Evolutionary conservation across 257 asterid genomes (phyloP).

Genomic region (Knoxia roxburghii): DNA sequence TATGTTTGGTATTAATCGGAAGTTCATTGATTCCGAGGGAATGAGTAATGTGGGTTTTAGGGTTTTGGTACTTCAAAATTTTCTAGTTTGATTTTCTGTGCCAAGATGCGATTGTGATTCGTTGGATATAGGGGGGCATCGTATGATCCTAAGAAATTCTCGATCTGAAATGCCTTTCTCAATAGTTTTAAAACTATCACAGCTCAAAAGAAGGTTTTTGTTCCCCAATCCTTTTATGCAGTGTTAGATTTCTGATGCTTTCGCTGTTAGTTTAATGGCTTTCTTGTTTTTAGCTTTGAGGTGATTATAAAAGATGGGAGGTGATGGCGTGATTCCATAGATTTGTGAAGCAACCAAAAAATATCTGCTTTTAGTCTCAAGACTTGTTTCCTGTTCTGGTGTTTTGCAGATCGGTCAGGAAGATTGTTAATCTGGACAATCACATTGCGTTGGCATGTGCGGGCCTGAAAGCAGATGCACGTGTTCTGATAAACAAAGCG

Average conservation of each 20-base stretch:
- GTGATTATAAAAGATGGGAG: not conserved
- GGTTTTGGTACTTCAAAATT: not conserved
- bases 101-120: not conserved
- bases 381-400: constrained; percentile 2
- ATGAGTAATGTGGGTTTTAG: not conserved
- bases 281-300: not conserved
- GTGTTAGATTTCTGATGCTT: not conserved
- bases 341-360: not conserved
- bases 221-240: no score
- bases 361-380: not conserved
- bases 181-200: no score
- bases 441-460: constrained; percentile 98
- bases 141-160: no score
- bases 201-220: no score
- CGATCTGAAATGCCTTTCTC: no score
- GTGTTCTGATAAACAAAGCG: constrained; percentile 80
- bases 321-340: not conserved
- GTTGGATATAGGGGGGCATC: no score
- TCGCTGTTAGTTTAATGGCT: no score
- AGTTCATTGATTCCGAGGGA: not conserved
- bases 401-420: constrained; percentile 83
- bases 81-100: not conserved
- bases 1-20: not conserved
- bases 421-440: constrained; percentile 87
- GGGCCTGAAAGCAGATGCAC: constrained; percentile 98